Evolutionary conservation across 805 yeast species (phyloP).

Genomic region (Teunomyces funiuensis): DNA sequence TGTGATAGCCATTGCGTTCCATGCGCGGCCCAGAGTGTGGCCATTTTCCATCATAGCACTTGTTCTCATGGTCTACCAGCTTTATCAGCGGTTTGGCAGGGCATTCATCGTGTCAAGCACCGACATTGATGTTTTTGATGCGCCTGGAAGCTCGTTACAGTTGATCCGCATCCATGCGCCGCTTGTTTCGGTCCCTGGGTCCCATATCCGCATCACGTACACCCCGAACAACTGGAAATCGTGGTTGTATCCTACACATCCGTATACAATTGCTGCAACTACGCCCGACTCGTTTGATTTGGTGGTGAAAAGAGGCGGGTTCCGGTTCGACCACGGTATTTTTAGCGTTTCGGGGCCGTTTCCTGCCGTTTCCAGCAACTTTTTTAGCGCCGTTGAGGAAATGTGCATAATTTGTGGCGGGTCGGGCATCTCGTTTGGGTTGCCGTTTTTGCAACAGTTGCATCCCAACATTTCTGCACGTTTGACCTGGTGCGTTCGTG

Average conservation of each 20-base stretch:
- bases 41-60: constrained; percentile 25
- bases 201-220: constrained; percentile 49
- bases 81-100: constrained; percentile 29
- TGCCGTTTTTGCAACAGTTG: constrained; percentile 50
- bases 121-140: constrained; percentile 16
- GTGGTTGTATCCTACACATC: constrained; percentile 61
- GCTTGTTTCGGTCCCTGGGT: constrained; percentile 45
- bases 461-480: constrained; percentile 26
- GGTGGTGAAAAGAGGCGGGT: constrained; percentile 43
- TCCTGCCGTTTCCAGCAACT: constrained; percentile 44
- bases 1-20: constrained; percentile 49
- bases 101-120: constrained; percentile 11
- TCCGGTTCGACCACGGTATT: constrained; percentile 4
- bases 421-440: constrained; percentile 65
- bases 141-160: neutral
- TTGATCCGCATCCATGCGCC: neutral
- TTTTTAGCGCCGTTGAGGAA: constrained; percentile 49
- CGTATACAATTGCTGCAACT: constrained; percentile 53
- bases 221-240: constrained; percentile 9
- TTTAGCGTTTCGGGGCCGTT: constrained; percentile 27
- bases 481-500: constrained; percentile 56
- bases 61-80: constrained; percentile 34
- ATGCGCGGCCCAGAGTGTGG: constrained; percentile 70
- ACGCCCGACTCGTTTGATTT: constrained; percentile 34
- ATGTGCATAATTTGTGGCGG: constrained; percentile 67